phyloP scores from a whole-genome alignment of 495 filamentous ascomycete genomes.

The Penicillium waksmanii region DNA sequence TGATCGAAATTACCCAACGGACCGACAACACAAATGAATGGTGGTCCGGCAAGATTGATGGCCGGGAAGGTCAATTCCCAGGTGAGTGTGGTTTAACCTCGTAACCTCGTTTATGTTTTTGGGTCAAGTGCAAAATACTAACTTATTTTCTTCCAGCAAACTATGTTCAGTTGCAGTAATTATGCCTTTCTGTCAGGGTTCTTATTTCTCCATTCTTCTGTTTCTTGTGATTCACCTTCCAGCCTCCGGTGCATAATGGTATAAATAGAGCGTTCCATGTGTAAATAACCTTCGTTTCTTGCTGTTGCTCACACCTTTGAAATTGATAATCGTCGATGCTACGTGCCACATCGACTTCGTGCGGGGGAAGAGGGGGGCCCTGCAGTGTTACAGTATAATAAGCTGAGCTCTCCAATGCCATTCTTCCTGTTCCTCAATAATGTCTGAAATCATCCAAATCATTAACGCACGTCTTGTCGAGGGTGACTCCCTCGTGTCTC shows the following conservation, averaged over 20 bases:
- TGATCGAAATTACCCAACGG: conserved; percentile 82
- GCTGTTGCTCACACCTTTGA: conserved; percentile 15
- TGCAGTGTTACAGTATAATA: conserved; percentile 2
- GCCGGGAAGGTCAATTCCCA: conserved; percentile 88
- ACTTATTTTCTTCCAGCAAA: conserved; percentile 35
- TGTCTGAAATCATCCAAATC: conserved; percentile 58
- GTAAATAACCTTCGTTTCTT: conserved; percentile 32
- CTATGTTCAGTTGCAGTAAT: conserved; percentile 51
- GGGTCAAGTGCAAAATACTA: conserved; percentile 15
- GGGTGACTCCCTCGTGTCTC: conserved; percentile 55
- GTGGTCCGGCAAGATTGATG: conserved; percentile 84
- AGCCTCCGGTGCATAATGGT: conserved; percentile 26
- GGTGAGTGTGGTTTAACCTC: conserved; percentile 58
- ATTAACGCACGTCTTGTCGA: conserved; percentile 66
- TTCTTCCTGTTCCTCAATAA: conserved; percentile 14
- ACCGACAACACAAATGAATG: conserved; percentile 93
- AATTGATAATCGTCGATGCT: conserved; percentile 13
- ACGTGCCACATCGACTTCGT: conserved; percentile 15
- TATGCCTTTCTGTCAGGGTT: conserved; percentile 3
- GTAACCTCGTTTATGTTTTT: not conserved
- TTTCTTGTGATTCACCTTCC: conserved; percentile 7
- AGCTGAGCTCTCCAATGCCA: not conserved
- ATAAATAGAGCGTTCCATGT: conserved; percentile 37
- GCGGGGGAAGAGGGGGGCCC: not conserved
- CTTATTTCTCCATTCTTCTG: conserved; percentile 6